Conservation (phyloP, 2,329 filamentous ascomycete genomes). For the Fonsecaea pugnacius region DNA sequence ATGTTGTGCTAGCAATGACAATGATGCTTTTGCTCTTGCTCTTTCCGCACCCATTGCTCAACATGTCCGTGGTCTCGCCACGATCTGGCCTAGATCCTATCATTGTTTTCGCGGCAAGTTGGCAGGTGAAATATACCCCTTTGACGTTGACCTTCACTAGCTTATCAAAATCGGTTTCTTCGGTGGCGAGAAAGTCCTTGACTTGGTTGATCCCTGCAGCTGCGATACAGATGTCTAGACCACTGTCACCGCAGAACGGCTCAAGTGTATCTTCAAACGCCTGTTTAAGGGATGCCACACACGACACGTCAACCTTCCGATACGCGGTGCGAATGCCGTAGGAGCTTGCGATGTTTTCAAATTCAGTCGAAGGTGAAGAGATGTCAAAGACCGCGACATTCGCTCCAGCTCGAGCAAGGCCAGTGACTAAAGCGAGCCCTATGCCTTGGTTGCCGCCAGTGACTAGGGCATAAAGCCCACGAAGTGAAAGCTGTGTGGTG, state of each 20-base stretch:
- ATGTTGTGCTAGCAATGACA: constrained; percentile 1
- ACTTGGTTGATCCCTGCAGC: constrained; percentile 10
- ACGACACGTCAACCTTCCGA: constrained; percentile 11
- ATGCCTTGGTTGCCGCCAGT: constrained; percentile 50
- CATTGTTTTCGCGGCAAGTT: constrained; percentile 5
- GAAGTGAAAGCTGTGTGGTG: constrained; percentile 41
- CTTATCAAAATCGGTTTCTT: constrained; percentile 9
- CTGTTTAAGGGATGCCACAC: not conserved
- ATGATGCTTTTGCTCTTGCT: constrained; percentile 9
- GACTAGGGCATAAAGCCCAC: constrained; percentile 45
- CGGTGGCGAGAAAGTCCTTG: constrained; percentile 3
- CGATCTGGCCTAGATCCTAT: not conserved
- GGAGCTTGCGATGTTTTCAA: constrained; percentile 3
- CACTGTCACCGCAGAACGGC: constrained; percentile 3
- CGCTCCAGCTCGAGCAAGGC: constrained; percentile 7
- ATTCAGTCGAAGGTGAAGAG: constrained; percentile 5
- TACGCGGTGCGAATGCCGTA: constrained; percentile 6
- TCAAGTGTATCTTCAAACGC: constrained; percentile 4
- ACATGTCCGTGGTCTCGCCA: not conserved
- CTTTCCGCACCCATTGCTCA: not conserved
- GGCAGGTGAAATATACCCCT: constrained; percentile 14
- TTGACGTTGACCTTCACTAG: constrained; percentile 8
- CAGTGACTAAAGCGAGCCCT: constrained; percentile 41
- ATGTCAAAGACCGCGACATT: constrained; percentile 7
- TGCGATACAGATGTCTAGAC: constrained; percentile 7